These are phyloP conservation scores for Fragosphaeria purpurea DNA, from an alignment of 2,329 filamentous ascomycete species.

Conservation along the genomic window DNA sequence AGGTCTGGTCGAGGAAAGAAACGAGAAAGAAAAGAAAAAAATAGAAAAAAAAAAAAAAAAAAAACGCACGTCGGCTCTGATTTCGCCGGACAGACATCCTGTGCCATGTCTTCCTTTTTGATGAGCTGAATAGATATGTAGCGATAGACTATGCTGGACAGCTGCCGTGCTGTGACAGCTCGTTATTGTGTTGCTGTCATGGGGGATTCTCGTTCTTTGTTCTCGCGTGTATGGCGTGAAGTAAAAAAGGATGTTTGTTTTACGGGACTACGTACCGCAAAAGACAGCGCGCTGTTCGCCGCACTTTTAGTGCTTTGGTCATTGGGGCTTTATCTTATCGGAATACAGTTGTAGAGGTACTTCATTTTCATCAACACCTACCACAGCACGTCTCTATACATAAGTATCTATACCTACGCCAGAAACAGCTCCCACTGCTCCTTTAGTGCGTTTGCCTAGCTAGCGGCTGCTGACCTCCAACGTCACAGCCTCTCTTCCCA, in stretches of 20 bases:
- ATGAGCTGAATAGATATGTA: no score
- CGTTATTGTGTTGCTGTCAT: constrained; percentile 6
- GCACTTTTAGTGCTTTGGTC: not conserved
- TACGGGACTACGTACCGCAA: not conserved
- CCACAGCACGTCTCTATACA: no score
- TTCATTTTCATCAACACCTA: no score
- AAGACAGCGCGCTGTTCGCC: constrained; percentile 2
- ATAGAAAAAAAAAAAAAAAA: not conserved
- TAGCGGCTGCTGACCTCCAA: not conserved
- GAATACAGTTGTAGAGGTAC: not conserved
- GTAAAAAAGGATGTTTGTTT: no score
- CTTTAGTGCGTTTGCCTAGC: no score
- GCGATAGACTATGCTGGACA: not conserved
- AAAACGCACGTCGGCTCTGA: constrained; percentile 36
- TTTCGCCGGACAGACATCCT: constrained; percentile 30
- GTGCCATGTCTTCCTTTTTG: constrained; percentile 22
- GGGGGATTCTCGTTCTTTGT: not conserved
- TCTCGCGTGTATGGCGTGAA: no score
- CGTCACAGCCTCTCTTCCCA: constrained; percentile 5
- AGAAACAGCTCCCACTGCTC: no score
- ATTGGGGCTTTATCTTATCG: constrained; percentile 8
- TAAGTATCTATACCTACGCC: no score
- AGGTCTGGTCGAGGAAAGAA: not conserved
- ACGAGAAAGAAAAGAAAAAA: not conserved
- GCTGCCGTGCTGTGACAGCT: constrained; percentile 2